Conservation (phyloP, 495 filamentous ascomycete genomes). For the Pseudevernia furfuracea region DNA sequence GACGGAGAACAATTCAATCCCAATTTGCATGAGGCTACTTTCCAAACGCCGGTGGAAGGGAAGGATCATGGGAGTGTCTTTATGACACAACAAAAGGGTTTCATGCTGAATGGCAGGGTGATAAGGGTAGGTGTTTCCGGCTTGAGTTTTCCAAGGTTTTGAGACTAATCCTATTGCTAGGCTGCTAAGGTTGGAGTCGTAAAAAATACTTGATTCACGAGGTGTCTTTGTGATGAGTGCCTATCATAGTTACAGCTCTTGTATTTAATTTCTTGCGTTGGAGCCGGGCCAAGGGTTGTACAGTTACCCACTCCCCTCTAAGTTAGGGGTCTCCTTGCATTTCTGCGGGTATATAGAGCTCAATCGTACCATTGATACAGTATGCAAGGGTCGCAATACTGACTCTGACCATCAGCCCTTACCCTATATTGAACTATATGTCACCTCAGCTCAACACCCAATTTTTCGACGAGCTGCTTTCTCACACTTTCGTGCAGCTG, state of each 20-base stretch:
- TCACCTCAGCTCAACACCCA: conserved; percentile 78
- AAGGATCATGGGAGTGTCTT: conserved; percentile 90
- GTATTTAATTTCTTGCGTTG: conserved; percentile 1
- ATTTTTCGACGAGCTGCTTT: conserved; percentile 50
- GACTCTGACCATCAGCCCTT: background rate
- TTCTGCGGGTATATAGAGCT: conserved; percentile 17
- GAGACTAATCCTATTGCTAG: conserved; percentile 19
- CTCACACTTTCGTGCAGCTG: conserved; percentile 61
- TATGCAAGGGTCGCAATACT: background rate
- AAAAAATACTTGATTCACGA: conserved; percentile 40
- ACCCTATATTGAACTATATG: background rate
- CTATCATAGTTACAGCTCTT: background rate
- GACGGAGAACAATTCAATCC: conserved; percentile 79
- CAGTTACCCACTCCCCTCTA: conserved; percentile 21
- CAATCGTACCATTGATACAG: background rate
- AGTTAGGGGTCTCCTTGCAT: conserved; percentile 17
- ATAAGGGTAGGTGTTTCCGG: conserved; percentile 52
- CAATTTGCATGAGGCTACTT: conserved; percentile 91
- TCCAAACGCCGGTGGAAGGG: conserved; percentile 73
- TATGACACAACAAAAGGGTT: conserved; percentile 90
- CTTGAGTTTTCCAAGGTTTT: background rate
- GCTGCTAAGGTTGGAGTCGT: conserved; percentile 95
- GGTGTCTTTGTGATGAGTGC: background rate
- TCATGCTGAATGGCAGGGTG: conserved; percentile 79
- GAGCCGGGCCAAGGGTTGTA: background rate